A percentile compares a stretch with the other conserved stretches of the same genome.
Evolutionary conservation across 1,139 yeast species (phyloP).

Genomic region (Candida tropicalis): DNA sequence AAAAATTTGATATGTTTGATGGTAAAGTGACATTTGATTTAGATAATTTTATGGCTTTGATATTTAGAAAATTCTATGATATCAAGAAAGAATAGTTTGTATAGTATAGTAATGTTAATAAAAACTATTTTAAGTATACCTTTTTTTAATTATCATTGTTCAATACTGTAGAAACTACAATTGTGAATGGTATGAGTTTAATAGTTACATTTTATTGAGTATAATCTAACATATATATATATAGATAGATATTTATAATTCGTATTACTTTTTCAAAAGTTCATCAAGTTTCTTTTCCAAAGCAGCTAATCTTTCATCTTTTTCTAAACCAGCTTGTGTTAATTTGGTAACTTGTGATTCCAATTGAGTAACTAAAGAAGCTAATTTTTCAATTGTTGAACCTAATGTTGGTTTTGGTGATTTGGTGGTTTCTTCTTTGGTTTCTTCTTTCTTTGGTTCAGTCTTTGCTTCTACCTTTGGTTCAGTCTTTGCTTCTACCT

Average conservation of each 20-base stretch:
- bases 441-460: slow-evolving; percentile 14
- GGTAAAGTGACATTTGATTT: slow-evolving; percentile 70
- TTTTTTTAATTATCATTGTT: too few relatives aligned
- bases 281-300: slow-evolving; percentile 47
- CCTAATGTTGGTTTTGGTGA: slow-evolving; percentile 60
- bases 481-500: slow-evolving; percentile 7
- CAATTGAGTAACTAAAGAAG: slow-evolving; percentile 54
- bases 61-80: slow-evolving; percentile 74
- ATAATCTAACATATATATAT: slow-evolving; percentile 8
- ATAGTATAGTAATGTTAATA: neutral
- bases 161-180: too few relatives aligned
- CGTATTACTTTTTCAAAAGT: slow-evolving; percentile 31
- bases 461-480: slow-evolving; percentile 20
- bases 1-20: slow-evolving; percentile 57
- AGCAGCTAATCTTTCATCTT: slow-evolving; percentile 57
- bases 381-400: slow-evolving; percentile 68
- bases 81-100: slow-evolving; percentile 26
- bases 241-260: neutral
- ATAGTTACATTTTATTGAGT: neutral
- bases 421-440: slow-evolving; percentile 9
- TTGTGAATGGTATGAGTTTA: too few relatives aligned
- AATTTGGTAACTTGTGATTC: slow-evolving; percentile 58
- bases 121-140: too few relatives aligned
- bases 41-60: slow-evolving; percentile 62
- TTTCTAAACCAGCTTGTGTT: slow-evolving; percentile 56